Conservation (phyloP, 1,139 yeast genomes). For the Candida albicans region DNA sequence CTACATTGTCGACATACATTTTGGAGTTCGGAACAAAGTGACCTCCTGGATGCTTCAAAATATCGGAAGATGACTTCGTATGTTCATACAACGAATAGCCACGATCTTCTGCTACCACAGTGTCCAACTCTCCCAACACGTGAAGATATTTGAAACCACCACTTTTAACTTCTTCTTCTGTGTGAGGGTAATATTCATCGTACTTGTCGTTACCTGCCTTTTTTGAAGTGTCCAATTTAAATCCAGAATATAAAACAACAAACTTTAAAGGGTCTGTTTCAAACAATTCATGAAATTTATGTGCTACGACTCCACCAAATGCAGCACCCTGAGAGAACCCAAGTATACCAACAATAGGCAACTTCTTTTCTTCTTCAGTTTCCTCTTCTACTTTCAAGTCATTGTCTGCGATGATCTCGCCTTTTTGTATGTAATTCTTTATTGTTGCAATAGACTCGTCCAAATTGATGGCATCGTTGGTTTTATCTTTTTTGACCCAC, state of each 20-base stretch:
- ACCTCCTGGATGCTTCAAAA: constrained; percentile 78
- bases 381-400: constrained; percentile 24
- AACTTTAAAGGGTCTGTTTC: constrained; percentile 52
- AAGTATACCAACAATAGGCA: constrained; percentile 42
- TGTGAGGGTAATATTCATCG: constrained; percentile 33
- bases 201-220: constrained; percentile 28
- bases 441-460: constrained; percentile 32
- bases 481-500: constrained; percentile 33
- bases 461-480: constrained; percentile 26
- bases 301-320: constrained; percentile 48
- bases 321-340: constrained; percentile 52
- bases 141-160: constrained; percentile 53
- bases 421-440: constrained; percentile 29
- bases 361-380: constrained; percentile 22
- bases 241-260: constrained; percentile 77
- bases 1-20: constrained; percentile 55
- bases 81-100: constrained; percentile 57
- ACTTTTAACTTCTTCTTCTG: constrained; percentile 13
- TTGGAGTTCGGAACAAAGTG: constrained; percentile 82
- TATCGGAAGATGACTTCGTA: constrained; percentile 45
- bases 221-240: constrained; percentile 55
- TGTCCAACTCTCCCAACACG: constrained; percentile 83
- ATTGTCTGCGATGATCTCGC: constrained; percentile 33
- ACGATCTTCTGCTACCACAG: constrained; percentile 79
- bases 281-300: constrained; percentile 31